Evolutionary conservation across 2,329 filamentous ascomycete species (phyloP), one percentile per base, ranked within the genome.

Genomic region (Lasiodiplodia sp.): DNA sequence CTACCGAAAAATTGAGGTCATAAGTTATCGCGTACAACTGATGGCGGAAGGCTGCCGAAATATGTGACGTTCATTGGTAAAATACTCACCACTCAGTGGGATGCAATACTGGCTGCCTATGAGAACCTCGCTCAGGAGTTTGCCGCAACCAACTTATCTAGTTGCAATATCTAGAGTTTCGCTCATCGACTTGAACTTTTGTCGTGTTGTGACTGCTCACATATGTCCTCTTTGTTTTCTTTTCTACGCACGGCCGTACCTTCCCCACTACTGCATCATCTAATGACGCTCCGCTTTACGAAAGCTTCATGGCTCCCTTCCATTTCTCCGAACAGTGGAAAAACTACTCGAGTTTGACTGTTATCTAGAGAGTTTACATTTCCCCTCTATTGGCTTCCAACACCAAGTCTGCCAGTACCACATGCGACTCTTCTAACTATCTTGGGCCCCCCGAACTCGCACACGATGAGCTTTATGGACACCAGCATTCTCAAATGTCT

Each of bases 391-490:
- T 72, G 72, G 73, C 66, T 53, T 55, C 74, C 73, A 16, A 74
- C 56, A 11, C 72, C 72, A 51, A 72, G 57, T 5, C 77, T 77
- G 3, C 73, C 73, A 3, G 77, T 70, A 68, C 80, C 78, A 78
- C 76, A 81, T 11, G 76, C 76, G 55, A 75, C 72, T 4, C 77
- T 78, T 21, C 73, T 77, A 53, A 78, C 74, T 14, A 80, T 75
- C 47, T 71, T 76, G 69, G 70, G 69, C 71, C 79, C 79, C 55
- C 75, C 75, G 63, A 74, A 79, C 60, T 75, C 73, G 70, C 75
- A 78, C 49, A 71, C 78, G 12, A 81, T 73, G 18, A 80, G 69
- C 71, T 80, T 77, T 78, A 81, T 78, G 2, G 75, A 78, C 11
- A 79, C 73, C 4, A 78, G 77, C 69, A 80, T 67, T 70, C 72